Evolutionary conservation across 148 eudicot species (phyloP).

Genomic region (Linanthus parryae): DNA sequence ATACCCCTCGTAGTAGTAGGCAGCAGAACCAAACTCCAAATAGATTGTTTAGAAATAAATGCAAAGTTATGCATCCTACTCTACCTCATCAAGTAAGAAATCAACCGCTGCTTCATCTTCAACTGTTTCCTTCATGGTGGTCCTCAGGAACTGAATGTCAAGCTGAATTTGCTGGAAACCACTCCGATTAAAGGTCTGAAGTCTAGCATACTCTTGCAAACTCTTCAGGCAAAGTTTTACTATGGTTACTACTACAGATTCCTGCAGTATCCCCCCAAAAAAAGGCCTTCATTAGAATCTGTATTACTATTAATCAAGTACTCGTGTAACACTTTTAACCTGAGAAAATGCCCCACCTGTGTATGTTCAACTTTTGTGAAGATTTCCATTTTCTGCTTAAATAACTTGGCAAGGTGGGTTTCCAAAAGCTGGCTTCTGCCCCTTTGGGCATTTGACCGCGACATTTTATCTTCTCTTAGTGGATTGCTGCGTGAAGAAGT

Average conservation of each 20-base stretch:
- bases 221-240: conserved; percentile 87
- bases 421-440: conserved; percentile 96
- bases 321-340: conserved; percentile 12
- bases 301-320: neutral
- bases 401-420: conserved; percentile 84
- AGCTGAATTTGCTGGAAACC: conserved; percentile 99
- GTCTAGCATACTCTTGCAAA: conserved; percentile 81
- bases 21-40: too few species aligned
- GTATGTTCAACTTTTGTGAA: conserved; percentile 95
- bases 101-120: conserved; percentile 95
- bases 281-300: neutral
- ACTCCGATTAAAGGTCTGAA: conserved; percentile 92
- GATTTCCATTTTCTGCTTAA: conserved; percentile 94
- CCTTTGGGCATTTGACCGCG: conserved; percentile 67
- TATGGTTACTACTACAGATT: conserved; percentile 66
- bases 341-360: conserved; percentile 51
- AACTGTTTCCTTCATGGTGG: conserved; percentile 49
- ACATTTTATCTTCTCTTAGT: conserved; percentile 66
- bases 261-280: conserved; percentile 67
- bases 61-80: neutral
- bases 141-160: conserved; percentile 82
- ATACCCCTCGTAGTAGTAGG: too few species aligned
- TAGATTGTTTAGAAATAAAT: too few species aligned
- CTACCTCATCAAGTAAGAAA: conserved; percentile 93
- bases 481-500: conserved; percentile 91